phyloP scores from a whole-genome alignment of 805 yeast genomes.

The Osmozyma mogii region DNA sequence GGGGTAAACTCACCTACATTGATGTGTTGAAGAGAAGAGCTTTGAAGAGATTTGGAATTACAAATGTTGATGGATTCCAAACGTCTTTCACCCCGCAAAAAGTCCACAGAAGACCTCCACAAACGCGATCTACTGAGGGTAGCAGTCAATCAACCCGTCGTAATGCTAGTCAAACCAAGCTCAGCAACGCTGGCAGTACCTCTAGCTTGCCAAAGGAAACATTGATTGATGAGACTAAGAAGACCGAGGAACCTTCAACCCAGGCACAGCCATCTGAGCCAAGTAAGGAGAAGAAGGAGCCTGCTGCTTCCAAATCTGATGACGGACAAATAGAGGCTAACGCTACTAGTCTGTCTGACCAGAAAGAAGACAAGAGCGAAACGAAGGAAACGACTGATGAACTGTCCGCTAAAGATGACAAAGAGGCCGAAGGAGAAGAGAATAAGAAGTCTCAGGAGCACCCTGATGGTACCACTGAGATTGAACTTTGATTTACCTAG shows the following conservation, averaged over 20 bases:
- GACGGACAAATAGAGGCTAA: too few species aligned
- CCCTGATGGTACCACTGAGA: slow-evolving; percentile 4
- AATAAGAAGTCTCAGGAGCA: slow-evolving; percentile 1
- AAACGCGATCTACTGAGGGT: background rate
- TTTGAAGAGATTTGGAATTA: slow-evolving; percentile 31
- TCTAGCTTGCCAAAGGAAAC: slow-evolving; percentile 36
- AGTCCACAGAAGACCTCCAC: slow-evolving; percentile 6
- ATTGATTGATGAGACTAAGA: slow-evolving; percentile 23
- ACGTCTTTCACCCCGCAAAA: slow-evolving; percentile 33
- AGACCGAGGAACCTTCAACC: background rate
- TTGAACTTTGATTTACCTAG: slow-evolving; percentile 3
- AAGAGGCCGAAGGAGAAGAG: slow-evolving; percentile 1
- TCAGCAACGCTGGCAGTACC: slow-evolving; percentile 21
- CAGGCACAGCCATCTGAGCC: slow-evolving; percentile 1
- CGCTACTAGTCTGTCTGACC: too few species aligned
- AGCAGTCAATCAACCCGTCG: background rate
- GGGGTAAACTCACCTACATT: slow-evolving; percentile 28
- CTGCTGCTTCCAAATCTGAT: too few species aligned
- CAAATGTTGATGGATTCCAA: slow-evolving; percentile 24
- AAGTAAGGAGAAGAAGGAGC: slow-evolving; percentile 1
- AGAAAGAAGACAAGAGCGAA: too few species aligned
- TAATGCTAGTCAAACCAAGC: background rate
- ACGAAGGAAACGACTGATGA: too few species aligned
- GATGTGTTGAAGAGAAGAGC: slow-evolving; percentile 36
- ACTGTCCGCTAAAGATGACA: too few species aligned